These are phyloP conservation scores for Rhododendron simsii DNA, from an alignment of 148 eudicot species.

Conservation along the genomic window DNA sequence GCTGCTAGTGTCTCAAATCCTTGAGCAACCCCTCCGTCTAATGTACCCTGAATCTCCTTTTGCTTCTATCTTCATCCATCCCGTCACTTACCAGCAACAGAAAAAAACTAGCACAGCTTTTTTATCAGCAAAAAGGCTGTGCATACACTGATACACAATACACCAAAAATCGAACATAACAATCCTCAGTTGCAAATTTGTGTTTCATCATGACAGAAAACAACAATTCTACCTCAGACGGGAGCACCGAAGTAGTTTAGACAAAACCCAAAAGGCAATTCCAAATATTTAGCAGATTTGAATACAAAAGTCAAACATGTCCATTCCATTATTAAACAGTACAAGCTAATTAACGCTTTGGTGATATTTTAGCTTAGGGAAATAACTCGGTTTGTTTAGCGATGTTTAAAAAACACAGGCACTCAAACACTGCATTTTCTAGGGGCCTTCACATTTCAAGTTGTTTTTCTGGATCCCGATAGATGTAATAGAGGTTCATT, in stretches of 20 bases:
- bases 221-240: background rate
- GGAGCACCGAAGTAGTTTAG: background rate
- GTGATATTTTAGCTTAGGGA: background rate
- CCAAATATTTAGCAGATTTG: background rate
- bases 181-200: background rate
- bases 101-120: background rate
- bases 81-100: background rate
- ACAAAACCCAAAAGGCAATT: background rate
- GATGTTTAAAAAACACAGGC: background rate
- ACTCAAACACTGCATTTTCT: background rate
- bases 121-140: background rate
- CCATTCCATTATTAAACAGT: background rate
- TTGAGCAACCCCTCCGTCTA: background rate
- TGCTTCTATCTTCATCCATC: background rate
- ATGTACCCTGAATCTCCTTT: background rate
- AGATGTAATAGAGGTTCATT: background rate
- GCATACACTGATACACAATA: background rate
- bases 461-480: background rate
- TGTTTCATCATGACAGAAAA: background rate
- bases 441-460: background rate
- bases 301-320: background rate
- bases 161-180: too few relatives aligned
- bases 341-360: background rate
- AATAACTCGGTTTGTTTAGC: background rate
- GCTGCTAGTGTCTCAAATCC: background rate